These are phyloP conservation scores for Prosopis cineraria DNA, from an alignment of 306 rosid species.

Conservation along the genomic window DNA sequence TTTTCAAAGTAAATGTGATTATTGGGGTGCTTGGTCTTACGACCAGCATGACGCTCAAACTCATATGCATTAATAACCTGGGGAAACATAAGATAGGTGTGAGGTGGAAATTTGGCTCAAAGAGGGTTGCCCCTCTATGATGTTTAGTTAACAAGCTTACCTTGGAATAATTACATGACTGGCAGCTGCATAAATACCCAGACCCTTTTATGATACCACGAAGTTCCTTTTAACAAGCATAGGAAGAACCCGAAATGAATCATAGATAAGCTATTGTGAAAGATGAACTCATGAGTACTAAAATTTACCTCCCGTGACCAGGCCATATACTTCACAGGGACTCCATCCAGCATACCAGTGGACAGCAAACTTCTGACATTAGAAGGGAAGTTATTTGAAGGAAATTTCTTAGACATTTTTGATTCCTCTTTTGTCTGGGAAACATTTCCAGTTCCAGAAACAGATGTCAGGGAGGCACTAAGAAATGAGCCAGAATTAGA, in stretches of 20 bases:
- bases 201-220: constrained; percentile 56
- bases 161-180: constrained; percentile 54
- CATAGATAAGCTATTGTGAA: constrained; percentile 25
- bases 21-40: constrained; percentile 71
- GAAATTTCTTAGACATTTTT: constrained; percentile 47
- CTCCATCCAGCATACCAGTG: constrained; percentile 73
- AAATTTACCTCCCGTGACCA: constrained; percentile 68
- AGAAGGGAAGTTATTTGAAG: constrained; percentile 62
- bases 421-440: constrained; percentile 47
- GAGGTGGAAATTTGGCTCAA: constrained; percentile 2
- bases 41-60: constrained; percentile 67
- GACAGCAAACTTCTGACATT: constrained; percentile 68
- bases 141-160: constrained; percentile 29
- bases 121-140: not conserved
- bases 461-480: constrained; percentile 22
- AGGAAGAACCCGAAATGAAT: constrained; percentile 38
- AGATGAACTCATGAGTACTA: constrained; percentile 31
- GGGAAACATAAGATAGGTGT: not conserved
- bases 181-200: constrained; percentile 65
- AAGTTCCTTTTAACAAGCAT: constrained; percentile 59
- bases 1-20: constrained; percentile 68
- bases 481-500: constrained; percentile 33
- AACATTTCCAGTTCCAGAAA: constrained; percentile 35
- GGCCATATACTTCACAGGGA: constrained; percentile 61
- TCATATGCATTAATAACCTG: constrained; percentile 67